Base-by-base conservation (phyloP, 805 yeast species). In the Candida coleopterorum region DNA sequence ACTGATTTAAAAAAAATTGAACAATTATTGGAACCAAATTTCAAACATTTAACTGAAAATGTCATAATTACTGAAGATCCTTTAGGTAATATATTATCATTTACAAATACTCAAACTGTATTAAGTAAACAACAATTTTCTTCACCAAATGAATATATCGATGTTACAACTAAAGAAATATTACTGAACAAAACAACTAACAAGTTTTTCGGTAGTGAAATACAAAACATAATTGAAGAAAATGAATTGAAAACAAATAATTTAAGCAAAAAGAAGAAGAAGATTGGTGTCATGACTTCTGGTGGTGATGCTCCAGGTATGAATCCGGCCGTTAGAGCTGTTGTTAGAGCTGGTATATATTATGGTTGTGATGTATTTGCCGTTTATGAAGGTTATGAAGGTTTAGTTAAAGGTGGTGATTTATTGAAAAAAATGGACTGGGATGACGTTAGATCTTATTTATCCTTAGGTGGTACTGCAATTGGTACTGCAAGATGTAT, bases 231-330 rank as follows among this genome's bases (percentile, higher is more conserved):
- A 6, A 7, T 35, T 36, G 34, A 31, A n/a, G 32, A 16, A 10
- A 38, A 45, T 20, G 26, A 6, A 38, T 25, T 3, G 3, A 50
- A 43, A 46, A 8, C 26, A 3, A 9, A 12, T 24, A 6, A 4
- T n/a, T 4, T 17, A 4, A 31, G 20, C 6, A 14, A 26, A 6
- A 36, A 39, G 31, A 56, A 52, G 62, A 72, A 59, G 68, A 79
- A 57, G 45, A 78, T 81, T 41, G 89, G 81, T 1, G 84, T 81
- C 11, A 81, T 81, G 86, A 81, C 88, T 1, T 79, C 86, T 1
- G 89, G 89, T 41, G 89, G 89, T 48, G 89, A 81, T 52, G 81
- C 87, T 20, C 89, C 84, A 7, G 89, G 89, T 45, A 81, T 81
- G 89, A 79, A 80, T 53, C 80, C 87, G 3, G 79, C 77, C 24